Percentiles rank a stretch among this genome's conserved stretches.
Conservation (phyloP, 495 filamentous ascomycete genomes). For the Hypoxylon trugodes region DNA sequence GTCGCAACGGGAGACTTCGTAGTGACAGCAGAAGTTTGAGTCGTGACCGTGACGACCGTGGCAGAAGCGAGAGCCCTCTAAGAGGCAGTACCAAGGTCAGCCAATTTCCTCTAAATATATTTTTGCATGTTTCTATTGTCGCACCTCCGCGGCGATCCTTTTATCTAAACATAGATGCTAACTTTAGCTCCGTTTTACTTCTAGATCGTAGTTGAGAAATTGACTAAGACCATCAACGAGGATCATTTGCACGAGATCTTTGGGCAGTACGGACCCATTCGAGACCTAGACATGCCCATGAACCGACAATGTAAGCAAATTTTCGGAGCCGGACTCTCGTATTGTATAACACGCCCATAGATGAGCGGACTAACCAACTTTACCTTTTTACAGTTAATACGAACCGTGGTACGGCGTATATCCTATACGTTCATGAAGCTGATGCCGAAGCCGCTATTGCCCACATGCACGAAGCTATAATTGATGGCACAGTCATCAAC, state of each 20-base stretch:
- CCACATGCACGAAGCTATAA: constrained; percentile 97
- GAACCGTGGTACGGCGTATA: constrained; percentile 94
- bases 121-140: not conserved
- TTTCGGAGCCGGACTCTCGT: not conserved
- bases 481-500: constrained; percentile 86
- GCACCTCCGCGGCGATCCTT: not conserved
- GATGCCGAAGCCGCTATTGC: constrained; percentile 90
- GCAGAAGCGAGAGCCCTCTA: constrained; percentile 46
- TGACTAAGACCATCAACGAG: constrained; percentile 94
- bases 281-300: constrained; percentile 86
- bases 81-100: constrained; percentile 50
- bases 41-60: constrained; percentile 45
- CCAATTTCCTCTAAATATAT: constrained; percentile 20
- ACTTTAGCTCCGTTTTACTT: constrained; percentile 9
- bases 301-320: constrained; percentile 77
- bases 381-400: constrained; percentile 69
- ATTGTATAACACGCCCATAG: too few species aligned
- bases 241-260: constrained; percentile 92
- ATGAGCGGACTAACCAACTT: not conserved
- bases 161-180: constrained; percentile 9
- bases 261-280: constrained; percentile 83
- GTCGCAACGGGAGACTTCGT: constrained; percentile 45
- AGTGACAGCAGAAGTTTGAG: constrained; percentile 39
- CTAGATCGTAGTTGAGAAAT: constrained; percentile 93
- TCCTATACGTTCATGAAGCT: constrained; percentile 77